These are phyloP conservation scores for Babesia caballi DNA, from an alignment of 169 alveolate species.

Conservation along the genomic window DNA sequence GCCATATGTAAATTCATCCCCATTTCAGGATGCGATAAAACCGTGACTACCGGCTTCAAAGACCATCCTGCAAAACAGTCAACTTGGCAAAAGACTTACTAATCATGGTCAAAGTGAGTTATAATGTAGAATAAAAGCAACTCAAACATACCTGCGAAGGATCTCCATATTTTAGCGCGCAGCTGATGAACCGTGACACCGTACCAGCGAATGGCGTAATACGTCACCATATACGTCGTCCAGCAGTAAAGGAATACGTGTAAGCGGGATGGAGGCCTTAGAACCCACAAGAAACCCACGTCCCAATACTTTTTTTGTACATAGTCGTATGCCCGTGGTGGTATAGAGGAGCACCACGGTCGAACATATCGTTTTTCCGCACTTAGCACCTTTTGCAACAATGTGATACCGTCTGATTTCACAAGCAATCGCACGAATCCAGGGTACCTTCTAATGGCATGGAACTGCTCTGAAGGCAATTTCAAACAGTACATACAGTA, in stretches of 20 bases:
- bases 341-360: conserved; percentile 67
- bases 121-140: no score
- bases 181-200: no score
- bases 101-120: no score
- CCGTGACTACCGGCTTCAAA: neutral
- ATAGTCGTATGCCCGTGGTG: conserved; percentile 62
- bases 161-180: no score
- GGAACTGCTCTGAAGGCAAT: conserved; percentile 22
- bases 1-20: conserved; percentile 33
- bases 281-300: conserved; percentile 60
- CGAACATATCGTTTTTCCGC: conserved; percentile 10
- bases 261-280: conserved; percentile 37
- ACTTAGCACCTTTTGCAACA: neutral
- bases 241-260: conserved; percentile 16
- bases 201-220: neutral
- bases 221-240: conserved; percentile 1
- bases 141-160: no score
- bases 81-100: no score
- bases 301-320: conserved; percentile 74
- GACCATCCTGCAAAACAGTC: neutral
- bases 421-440: conserved; percentile 30
- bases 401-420: neutral
- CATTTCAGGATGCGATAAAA: conserved; percentile 16
- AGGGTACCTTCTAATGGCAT: conserved; percentile 35
- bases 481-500: conserved; percentile 63